Evolutionary conservation across 768 basidiomycete genomes (phyloP).

Genomic region (Tubosaeta sp.): DNA sequence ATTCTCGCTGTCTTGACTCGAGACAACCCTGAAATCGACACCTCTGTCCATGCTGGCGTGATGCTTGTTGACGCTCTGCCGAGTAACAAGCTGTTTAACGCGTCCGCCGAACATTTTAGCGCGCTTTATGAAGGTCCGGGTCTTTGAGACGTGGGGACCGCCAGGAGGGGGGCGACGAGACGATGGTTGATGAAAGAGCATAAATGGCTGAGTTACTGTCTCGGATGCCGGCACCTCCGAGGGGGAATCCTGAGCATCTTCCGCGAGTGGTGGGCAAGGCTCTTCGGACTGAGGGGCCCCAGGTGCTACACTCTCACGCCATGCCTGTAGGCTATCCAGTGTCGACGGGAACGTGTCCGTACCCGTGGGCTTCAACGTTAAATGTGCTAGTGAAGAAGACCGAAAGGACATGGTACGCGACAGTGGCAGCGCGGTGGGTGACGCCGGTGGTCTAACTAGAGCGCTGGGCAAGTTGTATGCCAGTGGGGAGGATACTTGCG

Average conservation of each 20-base stretch:
- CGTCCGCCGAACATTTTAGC: constrained; percentile 27
- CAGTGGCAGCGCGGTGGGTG: constrained; percentile 11
- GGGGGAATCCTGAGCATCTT: constrained; percentile 6
- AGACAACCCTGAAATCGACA: constrained; percentile 15
- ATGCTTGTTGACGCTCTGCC: constrained; percentile 9
- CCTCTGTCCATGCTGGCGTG: constrained; percentile 18
- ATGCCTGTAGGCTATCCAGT: constrained; percentile 26
- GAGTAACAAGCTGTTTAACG: constrained; percentile 25
- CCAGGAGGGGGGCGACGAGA: constrained; percentile 1
- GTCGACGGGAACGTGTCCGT: constrained; percentile 31
- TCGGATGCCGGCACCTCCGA: constrained; percentile 8
- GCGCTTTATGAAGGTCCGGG: constrained; percentile 21
- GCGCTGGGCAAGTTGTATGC: constrained; percentile 13
- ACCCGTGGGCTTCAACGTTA: constrained; percentile 24
- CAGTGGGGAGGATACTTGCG: constrained; percentile 14
- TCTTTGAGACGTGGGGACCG: constrained; percentile 6
- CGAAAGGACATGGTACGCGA: constrained; percentile 12
- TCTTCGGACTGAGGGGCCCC: constrained; percentile 18
- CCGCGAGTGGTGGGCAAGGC: constrained; percentile 10
- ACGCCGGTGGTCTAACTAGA: constrained; percentile 12
- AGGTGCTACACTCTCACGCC: constrained; percentile 23
- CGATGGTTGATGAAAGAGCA: constrained; percentile 6
- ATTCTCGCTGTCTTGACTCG: constrained; percentile 27
- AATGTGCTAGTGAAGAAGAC: constrained; percentile 11
- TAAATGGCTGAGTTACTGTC: constrained; percentile 2